A percentile compares a stretch with the other conserved stretches of the same genome.
Evolutionary conservation across 176 grass and related monocot species (phyloP).

Genomic region (Poa annua): DNA sequence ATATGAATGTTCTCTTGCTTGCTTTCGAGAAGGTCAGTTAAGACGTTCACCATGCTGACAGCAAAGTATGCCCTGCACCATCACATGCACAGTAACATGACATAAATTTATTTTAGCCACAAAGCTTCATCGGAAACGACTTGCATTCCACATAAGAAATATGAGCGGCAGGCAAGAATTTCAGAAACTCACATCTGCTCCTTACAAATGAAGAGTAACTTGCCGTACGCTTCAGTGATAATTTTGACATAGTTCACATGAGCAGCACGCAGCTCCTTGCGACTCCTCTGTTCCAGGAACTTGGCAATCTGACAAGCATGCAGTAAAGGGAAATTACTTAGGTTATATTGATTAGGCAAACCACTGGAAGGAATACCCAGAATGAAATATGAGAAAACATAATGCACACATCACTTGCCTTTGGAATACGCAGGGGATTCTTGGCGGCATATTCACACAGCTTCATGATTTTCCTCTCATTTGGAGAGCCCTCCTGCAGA

Average conservation of each 20-base stretch:
- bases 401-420: constrained; percentile 52
- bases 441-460: constrained; percentile 97
- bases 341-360: constrained; percentile 23
- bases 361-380: neutral
- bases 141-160: constrained; percentile 18
- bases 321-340: constrained; percentile 12
- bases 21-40: constrained; percentile 87
- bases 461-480: constrained; percentile 98
- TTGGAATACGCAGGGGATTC: constrained; percentile 91
- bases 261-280: constrained; percentile 76
- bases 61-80: constrained; percentile 95
- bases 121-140: constrained; percentile 8
- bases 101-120: constrained; percentile 31
- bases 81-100: constrained; percentile 35
- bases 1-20: constrained; percentile 86
- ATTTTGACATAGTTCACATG: constrained; percentile 87
- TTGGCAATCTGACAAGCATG: constrained; percentile 75
- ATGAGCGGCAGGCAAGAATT: constrained; percentile 3
- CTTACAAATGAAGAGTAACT: constrained; percentile 90
- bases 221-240: constrained; percentile 93
- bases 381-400: neutral
- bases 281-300: constrained; percentile 86
- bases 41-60: constrained; percentile 82
- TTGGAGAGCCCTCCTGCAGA: constrained; percentile 69
- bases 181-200: constrained; percentile 88